Evolutionary conservation across 192 early-diverging fungal genomes (phyloP).

Genomic region (Coemansia sp.): DNA sequence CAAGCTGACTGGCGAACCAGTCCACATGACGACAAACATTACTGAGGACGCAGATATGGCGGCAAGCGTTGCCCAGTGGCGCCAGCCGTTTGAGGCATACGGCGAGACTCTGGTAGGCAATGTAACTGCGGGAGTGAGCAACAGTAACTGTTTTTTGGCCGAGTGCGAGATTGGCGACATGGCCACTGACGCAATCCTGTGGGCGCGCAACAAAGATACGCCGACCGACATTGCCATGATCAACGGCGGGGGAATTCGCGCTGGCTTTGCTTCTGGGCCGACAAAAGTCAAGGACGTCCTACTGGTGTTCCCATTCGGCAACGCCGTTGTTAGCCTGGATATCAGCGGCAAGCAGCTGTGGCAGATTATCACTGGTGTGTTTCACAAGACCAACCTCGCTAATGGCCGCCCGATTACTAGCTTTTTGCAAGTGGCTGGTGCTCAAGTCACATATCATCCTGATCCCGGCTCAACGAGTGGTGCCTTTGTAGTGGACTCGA

Average conservation of each 20-base stretch:
- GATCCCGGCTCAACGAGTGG: not conserved
- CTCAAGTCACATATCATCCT: constrained; percentile 34
- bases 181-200: constrained; percentile 63
- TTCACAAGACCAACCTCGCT: constrained; percentile 28
- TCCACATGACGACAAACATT: constrained; percentile 58
- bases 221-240: constrained; percentile 55
- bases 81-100: constrained; percentile 56
- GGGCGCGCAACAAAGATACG: constrained; percentile 17
- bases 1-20: constrained; percentile 55
- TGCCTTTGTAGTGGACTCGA: constrained; percentile 3
- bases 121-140: constrained; percentile 39
- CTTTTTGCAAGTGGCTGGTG: constrained; percentile 59
- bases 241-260: constrained; percentile 67
- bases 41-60: constrained; percentile 50
- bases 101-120: constrained; percentile 52
- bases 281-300: constrained; percentile 57
- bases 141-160: constrained; percentile 41
- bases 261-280: constrained; percentile 54
- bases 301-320: constrained; percentile 63
- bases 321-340: constrained; percentile 50
- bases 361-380: constrained; percentile 54
- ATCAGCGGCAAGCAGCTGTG: constrained; percentile 57
- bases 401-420: constrained; percentile 47
- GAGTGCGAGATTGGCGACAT: constrained; percentile 68
- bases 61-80: constrained; percentile 54